These are phyloP conservation scores for Neurospora sp. DNA, from an alignment of 2,329 filamentous ascomycete species.

Conservation along the genomic window DNA sequence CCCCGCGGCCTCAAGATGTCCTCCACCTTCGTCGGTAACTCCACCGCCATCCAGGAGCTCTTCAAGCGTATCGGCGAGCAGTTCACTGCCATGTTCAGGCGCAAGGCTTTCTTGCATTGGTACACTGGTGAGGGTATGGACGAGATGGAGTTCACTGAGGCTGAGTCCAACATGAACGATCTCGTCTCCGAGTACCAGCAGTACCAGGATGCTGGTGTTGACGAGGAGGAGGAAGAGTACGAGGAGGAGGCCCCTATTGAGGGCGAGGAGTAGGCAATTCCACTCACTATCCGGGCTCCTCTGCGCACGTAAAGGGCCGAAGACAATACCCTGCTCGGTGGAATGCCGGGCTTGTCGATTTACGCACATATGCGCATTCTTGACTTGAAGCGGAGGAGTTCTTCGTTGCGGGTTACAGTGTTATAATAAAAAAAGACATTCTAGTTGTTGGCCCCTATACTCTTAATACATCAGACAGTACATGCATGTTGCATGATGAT, in stretches of 20 bases:
- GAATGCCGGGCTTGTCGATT: neutral
- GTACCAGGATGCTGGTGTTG: conserved; percentile 98
- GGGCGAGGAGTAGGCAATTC: conserved; percentile 47
- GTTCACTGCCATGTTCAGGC: conserved; percentile 99
- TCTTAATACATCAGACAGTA: conserved; percentile 9
- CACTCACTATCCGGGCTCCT: neutral
- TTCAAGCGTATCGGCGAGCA: conserved; percentile 99
- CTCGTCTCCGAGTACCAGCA: conserved; percentile 99
- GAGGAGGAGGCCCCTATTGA: conserved; percentile 73
- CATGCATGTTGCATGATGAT: conserved; percentile 8
- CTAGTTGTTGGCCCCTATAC: conserved; percentile 2
- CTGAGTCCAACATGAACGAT: conserved; percentile 99
- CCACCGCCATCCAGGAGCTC: conserved; percentile 98
- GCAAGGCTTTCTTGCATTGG: conserved; percentile 99
- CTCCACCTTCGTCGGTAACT: conserved; percentile 98
- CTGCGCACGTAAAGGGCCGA: neutral
- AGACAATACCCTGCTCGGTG: neutral
- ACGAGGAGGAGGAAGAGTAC: conserved; percentile 95
- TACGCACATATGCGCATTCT: neutral
- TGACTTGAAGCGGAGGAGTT: neutral
- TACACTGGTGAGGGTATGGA: conserved; percentile 99
- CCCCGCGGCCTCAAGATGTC: conserved; percentile 98
- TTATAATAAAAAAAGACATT: conserved; percentile 4
- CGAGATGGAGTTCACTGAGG: conserved; percentile 99
- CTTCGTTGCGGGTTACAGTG: conserved; percentile 5